Evolutionary conservation across 2,329 filamentous ascomycete species (phyloP).

Genomic region (Scytalidium lignicola): DNA sequence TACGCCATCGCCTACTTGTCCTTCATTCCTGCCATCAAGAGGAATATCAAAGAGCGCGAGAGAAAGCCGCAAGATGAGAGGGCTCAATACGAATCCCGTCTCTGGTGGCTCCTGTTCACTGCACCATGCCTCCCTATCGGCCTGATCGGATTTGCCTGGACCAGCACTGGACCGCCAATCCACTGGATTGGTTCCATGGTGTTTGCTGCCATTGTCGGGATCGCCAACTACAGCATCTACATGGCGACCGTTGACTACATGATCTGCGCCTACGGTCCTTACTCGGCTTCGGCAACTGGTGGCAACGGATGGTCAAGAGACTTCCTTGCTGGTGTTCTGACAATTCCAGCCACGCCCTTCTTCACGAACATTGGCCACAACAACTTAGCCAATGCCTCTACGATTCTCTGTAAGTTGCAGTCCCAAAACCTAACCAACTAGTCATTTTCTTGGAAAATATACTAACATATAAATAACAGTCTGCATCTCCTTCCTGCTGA

Average conservation of each 20-base stretch:
- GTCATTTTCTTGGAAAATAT: neutral
- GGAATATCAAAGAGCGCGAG: conserved; percentile 45
- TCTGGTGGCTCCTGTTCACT: conserved; percentile 60
- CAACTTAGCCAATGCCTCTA: conserved; percentile 54
- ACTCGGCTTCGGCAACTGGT: conserved; percentile 69
- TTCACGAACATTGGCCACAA: conserved; percentile 52
- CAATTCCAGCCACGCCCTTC: conserved; percentile 62
- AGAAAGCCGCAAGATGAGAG: conserved; percentile 48
- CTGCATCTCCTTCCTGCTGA: conserved; percentile 55
- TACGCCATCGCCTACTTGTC: conserved; percentile 58
- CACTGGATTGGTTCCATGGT: conserved; percentile 66
- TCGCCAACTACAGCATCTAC: conserved; percentile 68
- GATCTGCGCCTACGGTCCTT: conserved; percentile 68
- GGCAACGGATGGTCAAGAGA: conserved; percentile 72
- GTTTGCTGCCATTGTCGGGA: conserved; percentile 60
- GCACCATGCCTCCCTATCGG: conserved; percentile 60
- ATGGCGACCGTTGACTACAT: conserved; percentile 77
- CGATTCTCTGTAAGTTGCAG: conserved; percentile 49
- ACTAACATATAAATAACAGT: conserved; percentile 23
- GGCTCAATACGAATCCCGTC: conserved; percentile 64
- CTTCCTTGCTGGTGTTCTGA: conserved; percentile 67
- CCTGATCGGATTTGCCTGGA: conserved; percentile 66
- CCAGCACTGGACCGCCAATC: conserved; percentile 55
- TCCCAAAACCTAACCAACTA: no score
- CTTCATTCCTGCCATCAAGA: conserved; percentile 53